These are phyloP conservation scores for Emergomyces africanus DNA, from an alignment of 2,329 filamentous ascomycete species.

Conservation along the genomic window DNA sequence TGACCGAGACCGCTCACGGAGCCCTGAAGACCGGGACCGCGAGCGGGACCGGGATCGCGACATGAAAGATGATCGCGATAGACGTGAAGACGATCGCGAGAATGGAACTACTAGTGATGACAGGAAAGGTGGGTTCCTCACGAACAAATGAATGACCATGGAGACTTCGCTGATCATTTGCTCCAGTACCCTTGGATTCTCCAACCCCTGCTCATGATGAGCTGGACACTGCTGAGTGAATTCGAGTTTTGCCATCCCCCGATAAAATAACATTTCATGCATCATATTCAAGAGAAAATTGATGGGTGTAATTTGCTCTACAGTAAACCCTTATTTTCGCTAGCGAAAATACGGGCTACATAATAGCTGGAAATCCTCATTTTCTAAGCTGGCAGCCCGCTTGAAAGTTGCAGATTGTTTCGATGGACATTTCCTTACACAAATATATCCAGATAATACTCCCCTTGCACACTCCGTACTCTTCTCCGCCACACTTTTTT, in stretches of 20 bases:
- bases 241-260: conserved; percentile 13
- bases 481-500: neutral
- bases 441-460: conserved; percentile 1
- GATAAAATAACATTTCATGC: neutral
- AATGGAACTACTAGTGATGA: conserved; percentile 75
- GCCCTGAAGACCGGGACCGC: conserved; percentile 57
- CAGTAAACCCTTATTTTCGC: neutral
- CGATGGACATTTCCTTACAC: neutral
- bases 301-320: conserved; percentile 2
- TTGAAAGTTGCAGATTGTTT: neutral
- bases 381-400: neutral
- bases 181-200: conserved; percentile 51
- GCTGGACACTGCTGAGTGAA: conserved; percentile 79
- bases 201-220: conserved; percentile 81
- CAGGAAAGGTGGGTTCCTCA: conserved; percentile 56
- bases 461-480: neutral
- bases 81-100: conserved; percentile 58
- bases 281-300: neutral
- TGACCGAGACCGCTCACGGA: conserved; percentile 62
- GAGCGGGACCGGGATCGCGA: conserved; percentile 45
- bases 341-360: neutral
- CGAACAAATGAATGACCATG: conserved; percentile 15
- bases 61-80: conserved; percentile 56
- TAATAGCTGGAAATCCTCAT: neutral
- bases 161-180: conserved; percentile 11